Evolutionary conservation across 2,329 filamentous ascomycete species (phyloP), one percentile per base, ranked within the genome.

Genomic region (Penicillium aurantiogriseum): DNA sequence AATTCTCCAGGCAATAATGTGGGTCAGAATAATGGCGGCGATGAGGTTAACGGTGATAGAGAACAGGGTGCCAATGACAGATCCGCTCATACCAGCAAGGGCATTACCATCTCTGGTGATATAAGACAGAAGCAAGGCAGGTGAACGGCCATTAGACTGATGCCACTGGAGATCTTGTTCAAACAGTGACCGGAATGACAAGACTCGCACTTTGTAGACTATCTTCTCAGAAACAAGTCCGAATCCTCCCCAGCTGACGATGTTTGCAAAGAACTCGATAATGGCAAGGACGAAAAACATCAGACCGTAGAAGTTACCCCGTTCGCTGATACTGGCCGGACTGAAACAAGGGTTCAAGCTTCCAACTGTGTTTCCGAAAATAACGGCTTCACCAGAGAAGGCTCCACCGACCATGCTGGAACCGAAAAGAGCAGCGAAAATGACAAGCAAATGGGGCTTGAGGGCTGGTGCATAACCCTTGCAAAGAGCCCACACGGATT

Each of bases 1-100:
- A 59, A 92, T 90, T 67, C 85, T 88, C 89, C 89, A 92, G 3
- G 87, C 87, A 46, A 92, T 79, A 44, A 90, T 84, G 60, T 89
- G 87, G 0, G 88, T 85, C 10, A 91, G 69, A 31, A 88, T 83
- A 54, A 91, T 85, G 1, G 86, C 87, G 0, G 83, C 84, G 17
- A 90, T 61, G 29, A 91, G 84, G 70, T 89, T 90, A 60, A 91
- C 81, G 3, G 82, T 63, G 23, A 89, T 87, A 0, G 87, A 86
- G 56, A 90, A 84, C 21, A 89, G 74, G 0, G 86, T 89, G 6
- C 88, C 88, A 54, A 91, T 79, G 39, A 89, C 87, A 5, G 86
- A 88, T 10, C 88, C 88, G 54, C 85, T 88, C 61, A 92, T 81
- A 0, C 85, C 87, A 42, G 85, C 85, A 21, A 92, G 74, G 0